Evolutionary conservation across 139 green algal species (phyloP).

Genomic region (Chlorella sp.): DNA sequence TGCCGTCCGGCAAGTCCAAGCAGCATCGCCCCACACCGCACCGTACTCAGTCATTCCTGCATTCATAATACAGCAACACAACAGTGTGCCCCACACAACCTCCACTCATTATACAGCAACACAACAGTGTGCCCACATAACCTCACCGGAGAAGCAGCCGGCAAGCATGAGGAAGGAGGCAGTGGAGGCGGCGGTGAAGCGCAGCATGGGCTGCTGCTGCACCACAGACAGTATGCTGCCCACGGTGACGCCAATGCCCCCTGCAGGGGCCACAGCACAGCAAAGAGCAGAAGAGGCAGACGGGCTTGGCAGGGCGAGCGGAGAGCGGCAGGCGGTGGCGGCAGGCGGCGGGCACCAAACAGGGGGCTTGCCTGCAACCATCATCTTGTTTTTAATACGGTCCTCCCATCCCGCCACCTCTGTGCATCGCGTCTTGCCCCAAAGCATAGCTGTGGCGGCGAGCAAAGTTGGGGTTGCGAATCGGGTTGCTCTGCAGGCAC

Average conservation of each 20-base stretch:
- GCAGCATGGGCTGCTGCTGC: conserved; percentile 28
- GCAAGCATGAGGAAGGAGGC: conserved; percentile 43
- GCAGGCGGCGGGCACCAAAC: background rate
- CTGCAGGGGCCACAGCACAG: conserved; percentile 11
- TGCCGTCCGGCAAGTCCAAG: background rate
- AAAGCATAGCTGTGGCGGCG: background rate
- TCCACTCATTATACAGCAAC: too few species aligned
- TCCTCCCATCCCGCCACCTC: conserved; percentile 33
- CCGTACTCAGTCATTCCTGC: too few species aligned
- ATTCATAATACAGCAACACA: too few species aligned
- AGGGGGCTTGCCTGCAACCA: conserved; percentile 17
- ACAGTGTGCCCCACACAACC: too few species aligned
- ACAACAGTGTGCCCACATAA: too few species aligned
- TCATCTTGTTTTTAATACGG: conserved; percentile 31
- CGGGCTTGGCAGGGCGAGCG: too few species aligned
- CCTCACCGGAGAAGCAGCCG: conserved; percentile 30
- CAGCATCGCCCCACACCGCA: background rate
- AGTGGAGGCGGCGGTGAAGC: conserved; percentile 19
- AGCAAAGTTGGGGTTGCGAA: background rate
- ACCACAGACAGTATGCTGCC: conserved; percentile 39
- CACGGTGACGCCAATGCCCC: background rate
- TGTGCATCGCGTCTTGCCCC: conserved; percentile 24
- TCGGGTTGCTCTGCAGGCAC: background rate
- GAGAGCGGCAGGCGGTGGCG: too few species aligned
- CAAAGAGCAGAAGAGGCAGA: too few species aligned